phyloP scores from a whole-genome alignment of 805 yeast species.

The Metschnikowia hibisci region DNA sequence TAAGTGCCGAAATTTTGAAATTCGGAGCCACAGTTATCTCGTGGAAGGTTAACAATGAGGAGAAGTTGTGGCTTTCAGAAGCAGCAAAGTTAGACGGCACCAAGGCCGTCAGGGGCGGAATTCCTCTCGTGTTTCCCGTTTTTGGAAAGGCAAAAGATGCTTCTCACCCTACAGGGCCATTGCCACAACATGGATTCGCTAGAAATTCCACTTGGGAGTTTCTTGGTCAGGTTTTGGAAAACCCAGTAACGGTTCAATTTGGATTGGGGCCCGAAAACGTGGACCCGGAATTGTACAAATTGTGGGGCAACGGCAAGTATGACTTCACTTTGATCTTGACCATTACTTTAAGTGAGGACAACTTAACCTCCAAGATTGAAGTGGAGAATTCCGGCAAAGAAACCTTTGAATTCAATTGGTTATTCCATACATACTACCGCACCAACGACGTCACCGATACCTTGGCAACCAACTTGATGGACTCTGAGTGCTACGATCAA shows the following conservation, averaged over 20 bases:
- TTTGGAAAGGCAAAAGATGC: constrained; percentile 67
- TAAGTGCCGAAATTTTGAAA: constrained; percentile 66
- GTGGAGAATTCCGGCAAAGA: constrained; percentile 66
- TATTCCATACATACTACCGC: constrained; percentile 85
- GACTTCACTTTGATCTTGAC: constrained; percentile 79
- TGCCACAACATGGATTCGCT: constrained; percentile 98
- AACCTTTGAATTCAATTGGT: constrained; percentile 83
- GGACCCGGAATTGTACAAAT: constrained; percentile 50
- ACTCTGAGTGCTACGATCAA: constrained; percentile 73
- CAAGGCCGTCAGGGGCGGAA: constrained; percentile 95
- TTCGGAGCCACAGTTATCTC: constrained; percentile 88
- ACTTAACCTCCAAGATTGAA: constrained; percentile 65
- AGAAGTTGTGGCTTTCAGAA: constrained; percentile 76
- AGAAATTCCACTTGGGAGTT: constrained; percentile 91
- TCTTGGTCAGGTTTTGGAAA: constrained; percentile 72
- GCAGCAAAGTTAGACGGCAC: constrained; percentile 88
- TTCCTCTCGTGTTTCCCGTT: constrained; percentile 93
- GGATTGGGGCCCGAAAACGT: constrained; percentile 87
- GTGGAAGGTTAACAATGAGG: constrained; percentile 67
- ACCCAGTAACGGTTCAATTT: constrained; percentile 74
- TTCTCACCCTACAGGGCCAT: constrained; percentile 50
- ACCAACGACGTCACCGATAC: constrained; percentile 76
- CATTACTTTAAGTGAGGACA: constrained; percentile 51
- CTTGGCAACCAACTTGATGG: constrained; percentile 73
- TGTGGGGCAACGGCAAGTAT: constrained; percentile 50